Evolutionary conservation across 2,329 filamentous ascomycete genomes (phyloP), one percentile per base, ranked within the genome.

Genomic region (Teratosphaeria gauchensis): DNA sequence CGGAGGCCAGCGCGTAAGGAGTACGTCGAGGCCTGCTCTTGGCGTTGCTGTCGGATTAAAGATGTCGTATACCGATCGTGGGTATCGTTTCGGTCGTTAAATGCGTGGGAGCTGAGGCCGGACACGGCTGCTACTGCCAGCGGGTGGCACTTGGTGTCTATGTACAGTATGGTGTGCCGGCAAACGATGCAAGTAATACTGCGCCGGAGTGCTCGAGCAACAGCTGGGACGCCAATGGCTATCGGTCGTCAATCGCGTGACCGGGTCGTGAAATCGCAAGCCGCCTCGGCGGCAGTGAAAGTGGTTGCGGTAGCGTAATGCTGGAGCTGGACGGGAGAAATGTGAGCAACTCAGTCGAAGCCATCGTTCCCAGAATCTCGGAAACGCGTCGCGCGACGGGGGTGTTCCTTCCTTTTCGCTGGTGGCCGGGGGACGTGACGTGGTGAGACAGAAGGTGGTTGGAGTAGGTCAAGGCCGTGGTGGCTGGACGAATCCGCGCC

Each of bases 11-110:
- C 61, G 58, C 66, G 66, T 56, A 66, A 65, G 58, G 65, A 56
- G 59, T 62, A 65, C 62, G 66, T 63, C 57, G 66, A 65, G 59
- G 66, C 68, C 68, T 76, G 78, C 74, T 76, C 76, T 71, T 78
- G 76, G 73, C 73, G 77, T 71, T 77, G 77, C 70, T 68, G 69
- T 67, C 66, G 73, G 72, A 72, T 75, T 75, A 72, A 75, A 69
- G 66, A 75, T 73, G 68, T 80, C 77, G 80, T 82, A 69, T 77
- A 75, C 64, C 74, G 71, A 73, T 82, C 79, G 79, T 82, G 72
- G 64, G 65, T 64, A 64, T 81, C 79, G 80, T 82, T 70, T 72
- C 74, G 73, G 74, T 82, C 78, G 78, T 82, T 73, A 81, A 75
- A 72, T 57, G 69, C 68, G 71, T 67, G 65, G 63, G 63, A 68